Evolutionary conservation across 106 monocot species (phyloP).

Genomic region (Dendrobium officinale): DNA sequence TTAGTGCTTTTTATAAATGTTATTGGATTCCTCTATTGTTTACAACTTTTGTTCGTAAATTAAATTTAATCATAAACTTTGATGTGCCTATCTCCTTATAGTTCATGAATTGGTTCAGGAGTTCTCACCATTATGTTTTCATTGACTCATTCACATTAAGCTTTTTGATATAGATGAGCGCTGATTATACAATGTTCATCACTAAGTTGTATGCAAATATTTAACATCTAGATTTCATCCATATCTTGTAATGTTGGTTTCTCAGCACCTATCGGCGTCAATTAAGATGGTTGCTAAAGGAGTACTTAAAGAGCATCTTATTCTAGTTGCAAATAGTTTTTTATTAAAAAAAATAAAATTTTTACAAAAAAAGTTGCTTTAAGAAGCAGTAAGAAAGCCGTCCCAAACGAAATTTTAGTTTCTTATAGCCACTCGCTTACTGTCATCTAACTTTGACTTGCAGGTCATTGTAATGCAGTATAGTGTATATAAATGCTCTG

Average conservation of each 20-base stretch:
- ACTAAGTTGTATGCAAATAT: neutral
- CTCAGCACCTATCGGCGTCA: constrained; percentile 65
- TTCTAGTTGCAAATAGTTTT: constrained; percentile 77
- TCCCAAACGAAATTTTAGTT: no score
- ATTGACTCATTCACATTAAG: neutral
- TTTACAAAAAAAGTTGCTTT: constrained; percentile 50
- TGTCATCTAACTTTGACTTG: no score
- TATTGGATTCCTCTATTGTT: neutral
- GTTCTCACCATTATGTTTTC: neutral
- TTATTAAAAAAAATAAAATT: no score
- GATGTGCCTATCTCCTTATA: neutral
- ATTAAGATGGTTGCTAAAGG: constrained; percentile 58
- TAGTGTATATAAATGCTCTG: no score
- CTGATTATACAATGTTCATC: neutral
- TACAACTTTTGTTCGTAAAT: neutral
- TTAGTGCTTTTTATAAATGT: neutral
- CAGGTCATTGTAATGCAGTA: no score
- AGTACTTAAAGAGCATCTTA: constrained; percentile 72
- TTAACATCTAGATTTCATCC: neutral
- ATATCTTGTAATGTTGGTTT: neutral
- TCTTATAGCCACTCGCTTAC: no score
- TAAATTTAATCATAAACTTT: neutral
- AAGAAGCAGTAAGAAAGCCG: constrained; percentile 14
- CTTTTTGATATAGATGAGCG: neutral
- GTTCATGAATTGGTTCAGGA: neutral